Evolutionary conservation across 768 basidiomycete species (phyloP).

Genomic region (Boletus reticulatus): DNA sequence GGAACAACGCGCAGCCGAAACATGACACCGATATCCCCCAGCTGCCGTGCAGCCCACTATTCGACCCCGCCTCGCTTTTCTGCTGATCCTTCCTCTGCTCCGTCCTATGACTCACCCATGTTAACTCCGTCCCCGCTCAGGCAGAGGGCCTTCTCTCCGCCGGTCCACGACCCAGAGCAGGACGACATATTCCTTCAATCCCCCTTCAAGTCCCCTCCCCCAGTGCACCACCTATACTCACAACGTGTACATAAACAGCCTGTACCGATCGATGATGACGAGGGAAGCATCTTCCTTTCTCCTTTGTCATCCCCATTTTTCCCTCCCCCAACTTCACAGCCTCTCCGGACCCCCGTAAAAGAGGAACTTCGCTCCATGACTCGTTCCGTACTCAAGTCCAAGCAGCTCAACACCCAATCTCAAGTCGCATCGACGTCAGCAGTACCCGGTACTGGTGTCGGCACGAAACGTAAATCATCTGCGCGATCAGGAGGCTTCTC

Average conservation of each 20-base stretch:
- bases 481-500: slow-evolving; percentile 43
- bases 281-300: slow-evolving; percentile 56
- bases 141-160: slow-evolving; percentile 39
- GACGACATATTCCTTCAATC: slow-evolving; percentile 57
- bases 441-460: slow-evolving; percentile 39
- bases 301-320: slow-evolving; percentile 46
- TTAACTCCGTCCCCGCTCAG: slow-evolving; percentile 64
- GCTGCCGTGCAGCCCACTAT: slow-evolving; percentile 31
- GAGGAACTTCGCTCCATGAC: slow-evolving; percentile 38
- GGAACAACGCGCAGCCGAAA: slow-evolving; percentile 30
- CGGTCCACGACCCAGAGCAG: slow-evolving; percentile 28
- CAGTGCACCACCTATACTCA: slow-evolving; percentile 41
- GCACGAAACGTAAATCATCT: slow-evolving; percentile 66
- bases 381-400: slow-evolving; percentile 41
- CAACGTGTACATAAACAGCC: slow-evolving; percentile 38
- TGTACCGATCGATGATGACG: slow-evolving; percentile 47
- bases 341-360: slow-evolving; percentile 63
- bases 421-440: slow-evolving; percentile 4
- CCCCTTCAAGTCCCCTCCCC: slow-evolving; percentile 47
- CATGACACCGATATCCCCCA: slow-evolving; percentile 32
- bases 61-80: slow-evolving; percentile 35
- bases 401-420: slow-evolving; percentile 26
- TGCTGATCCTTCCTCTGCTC: slow-evolving; percentile 17
- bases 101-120: slow-evolving; percentile 55
- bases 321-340: slow-evolving; percentile 43